Conservation (phyloP, 345 rosid genomes). For the Eucalyptus brandiana region DNA sequence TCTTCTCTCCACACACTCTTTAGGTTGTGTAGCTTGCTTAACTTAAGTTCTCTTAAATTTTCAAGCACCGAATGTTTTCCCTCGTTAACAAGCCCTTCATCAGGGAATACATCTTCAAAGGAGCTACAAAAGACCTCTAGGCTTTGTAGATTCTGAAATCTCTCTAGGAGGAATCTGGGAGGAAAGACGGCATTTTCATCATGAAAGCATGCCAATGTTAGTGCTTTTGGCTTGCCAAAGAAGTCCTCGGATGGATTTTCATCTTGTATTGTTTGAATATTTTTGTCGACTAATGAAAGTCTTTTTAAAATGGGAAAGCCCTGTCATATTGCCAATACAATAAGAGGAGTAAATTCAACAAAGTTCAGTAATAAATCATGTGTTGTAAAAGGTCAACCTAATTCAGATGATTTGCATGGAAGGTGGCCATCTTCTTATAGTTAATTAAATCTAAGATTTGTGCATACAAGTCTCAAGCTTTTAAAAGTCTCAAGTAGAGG, state of each 20-base stretch:
- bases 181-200: neutral
- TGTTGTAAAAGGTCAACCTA: neutral
- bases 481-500: neutral
- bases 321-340: neutral
- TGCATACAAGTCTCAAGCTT: neutral
- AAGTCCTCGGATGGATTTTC: rapidly evolving
- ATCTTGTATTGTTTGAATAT: neutral
- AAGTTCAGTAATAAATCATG: neutral
- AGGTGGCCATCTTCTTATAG: neutral
- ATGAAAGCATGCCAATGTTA: neutral
- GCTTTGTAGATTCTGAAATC: neutral
- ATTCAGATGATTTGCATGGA: neutral
- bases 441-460: neutral
- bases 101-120: neutral
- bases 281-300: neutral
- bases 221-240: neutral
- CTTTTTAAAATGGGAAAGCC: neutral
- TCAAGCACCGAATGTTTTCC: neutral
- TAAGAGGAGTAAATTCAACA: neutral
- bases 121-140: neutral
- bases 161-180: neutral
- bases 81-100: neutral
- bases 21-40: neutral
- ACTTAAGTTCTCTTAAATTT: neutral
- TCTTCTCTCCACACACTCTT: neutral